These are phyloP conservation scores for Poa pratensis DNA, from an alignment of 176 grass and related monocot genomes.

Conservation along the genomic window DNA sequence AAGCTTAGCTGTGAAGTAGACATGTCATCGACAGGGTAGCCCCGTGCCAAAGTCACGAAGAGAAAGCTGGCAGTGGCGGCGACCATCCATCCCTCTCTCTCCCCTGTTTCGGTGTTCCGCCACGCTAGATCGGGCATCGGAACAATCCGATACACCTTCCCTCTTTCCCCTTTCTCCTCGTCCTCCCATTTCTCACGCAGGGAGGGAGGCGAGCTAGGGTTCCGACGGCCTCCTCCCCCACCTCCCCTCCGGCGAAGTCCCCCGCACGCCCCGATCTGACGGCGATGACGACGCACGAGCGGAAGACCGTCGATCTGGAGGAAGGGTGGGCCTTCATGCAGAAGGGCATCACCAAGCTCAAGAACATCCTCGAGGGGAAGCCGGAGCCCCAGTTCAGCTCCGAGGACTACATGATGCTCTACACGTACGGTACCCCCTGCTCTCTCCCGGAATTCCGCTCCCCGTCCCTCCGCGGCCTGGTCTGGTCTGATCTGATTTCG, in stretches of 20 bases:
- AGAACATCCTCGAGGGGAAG: slow-evolving; percentile 77
- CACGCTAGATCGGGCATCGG: slow-evolving; percentile 8
- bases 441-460: not conserved
- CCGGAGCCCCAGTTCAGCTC: slow-evolving; percentile 76
- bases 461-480: not conserved
- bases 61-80: slow-evolving; percentile 17
- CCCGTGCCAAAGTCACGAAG: not conserved
- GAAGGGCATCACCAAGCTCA: slow-evolving; percentile 81
- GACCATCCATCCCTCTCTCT: not conserved
- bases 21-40: not conserved
- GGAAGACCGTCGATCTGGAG: slow-evolving; percentile 90
- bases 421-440: slow-evolving; percentile 61
- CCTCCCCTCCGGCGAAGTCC: not conserved
- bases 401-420: slow-evolving; percentile 96
- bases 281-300: slow-evolving; percentile 81
- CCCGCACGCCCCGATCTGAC: slow-evolving; percentile 18
- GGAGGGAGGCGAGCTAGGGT: slow-evolving; percentile 3
- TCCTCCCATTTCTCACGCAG: not conserved
- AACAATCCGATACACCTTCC: not conserved
- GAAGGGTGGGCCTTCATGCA: slow-evolving; percentile 89
- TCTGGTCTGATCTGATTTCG: slow-evolving; percentile 31
- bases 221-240: not conserved
- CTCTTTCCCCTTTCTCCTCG: slow-evolving; percentile 9
- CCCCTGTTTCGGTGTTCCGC: slow-evolving; percentile 1
- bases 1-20: slow-evolving; percentile 16